Evolutionary conservation across 2,329 filamentous ascomycete genomes (phyloP), one percentile per base, ranked within the genome.

Genomic region (Scopulariopsis brevicaulis): DNA sequence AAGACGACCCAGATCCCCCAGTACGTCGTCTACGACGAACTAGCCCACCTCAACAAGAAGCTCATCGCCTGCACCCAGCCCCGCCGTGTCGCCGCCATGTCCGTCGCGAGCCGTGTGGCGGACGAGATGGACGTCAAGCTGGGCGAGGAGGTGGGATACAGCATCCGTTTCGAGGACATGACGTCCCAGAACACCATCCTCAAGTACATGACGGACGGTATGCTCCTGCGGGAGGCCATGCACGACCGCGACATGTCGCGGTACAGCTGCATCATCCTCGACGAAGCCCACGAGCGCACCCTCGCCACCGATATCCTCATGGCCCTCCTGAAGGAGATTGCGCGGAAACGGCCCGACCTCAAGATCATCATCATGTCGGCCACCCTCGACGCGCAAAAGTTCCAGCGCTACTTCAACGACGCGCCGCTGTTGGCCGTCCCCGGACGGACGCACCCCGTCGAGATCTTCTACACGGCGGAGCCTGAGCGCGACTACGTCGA

Each of bases 201-300:
- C 69, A 99, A 99, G 78, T 99, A 99, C 78, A 99, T 99, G 94
- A 99, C 95, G 52, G 94, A 99, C 69, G 95, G 95, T 83, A 97
- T 99, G 87, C 84, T 99, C 66, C 80, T 97, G 67, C 81, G 94
- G 67, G 94, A 99, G 74, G 92, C 94, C 59, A 96, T 99, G 86
- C 86, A 96, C 73, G 94, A 99, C 71, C 89, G 92, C 68, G 83
- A 95, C 65, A 83, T 99, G 74, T 86, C 82, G 55, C 88, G 92
- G 58, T 99, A 99, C 75, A 94, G 90, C 77, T 95, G 90, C 67
- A 97, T 99, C 69, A 97, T 99, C 73, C 86, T 99, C 61, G 94
- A 99, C 71, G 94, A 99, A 73, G 94, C 95, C 58, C 94, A 99
- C 84, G 94, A 99, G 74, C 85, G 95, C 71, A 99, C 94, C 0